A percentile compares a stretch with the other conserved stretches of the same genome.
Evolutionary conservation across 2,329 filamentous ascomycete species (phyloP).

Genomic region (Aspergillus jensenii): DNA sequence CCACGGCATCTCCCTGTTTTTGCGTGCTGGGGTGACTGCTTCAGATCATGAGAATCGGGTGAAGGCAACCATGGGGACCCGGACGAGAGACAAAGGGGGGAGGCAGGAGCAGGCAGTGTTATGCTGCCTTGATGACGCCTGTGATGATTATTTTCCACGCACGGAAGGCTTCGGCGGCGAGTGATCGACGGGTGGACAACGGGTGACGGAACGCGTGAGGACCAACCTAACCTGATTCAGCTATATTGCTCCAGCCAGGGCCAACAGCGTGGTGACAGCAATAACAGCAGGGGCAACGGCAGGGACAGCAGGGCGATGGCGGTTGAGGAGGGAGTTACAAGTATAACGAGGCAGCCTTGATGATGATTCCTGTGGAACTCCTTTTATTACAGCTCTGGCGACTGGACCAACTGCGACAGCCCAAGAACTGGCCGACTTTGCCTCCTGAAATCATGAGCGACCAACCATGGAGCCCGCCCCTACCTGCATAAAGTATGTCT

Average conservation of each 20-base stretch:
- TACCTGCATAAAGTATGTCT: slow-evolving; percentile 14
- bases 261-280: background rate
- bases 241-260: slow-evolving; percentile 23
- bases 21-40: slow-evolving; percentile 7
- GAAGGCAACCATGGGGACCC: slow-evolving; percentile 16
- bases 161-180: slow-evolving; percentile 20
- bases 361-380: slow-evolving; percentile 17
- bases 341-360: slow-evolving; percentile 2
- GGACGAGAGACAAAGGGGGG: background rate
- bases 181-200: slow-evolving; percentile 22
- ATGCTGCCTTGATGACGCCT: slow-evolving; percentile 11
- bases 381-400: slow-evolving; percentile 4
- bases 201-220: slow-evolving; percentile 27
- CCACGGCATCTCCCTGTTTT: slow-evolving; percentile 46
- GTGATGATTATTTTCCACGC: slow-evolving; percentile 23
- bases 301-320: background rate
- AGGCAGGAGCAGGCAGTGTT: background rate
- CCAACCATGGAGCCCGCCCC: slow-evolving; percentile 17
- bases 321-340: background rate
- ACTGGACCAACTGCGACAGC: background rate
- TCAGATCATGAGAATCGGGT: slow-evolving; percentile 16
- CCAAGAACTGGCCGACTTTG: slow-evolving; percentile 16
- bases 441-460: slow-evolving; percentile 20
- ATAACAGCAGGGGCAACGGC: background rate
- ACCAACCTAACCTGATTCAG: slow-evolving; percentile 27